These are phyloP conservation scores for Heliamphora exappendiculata DNA, from an alignment of 148 eudicot species.

Conservation along the genomic window DNA sequence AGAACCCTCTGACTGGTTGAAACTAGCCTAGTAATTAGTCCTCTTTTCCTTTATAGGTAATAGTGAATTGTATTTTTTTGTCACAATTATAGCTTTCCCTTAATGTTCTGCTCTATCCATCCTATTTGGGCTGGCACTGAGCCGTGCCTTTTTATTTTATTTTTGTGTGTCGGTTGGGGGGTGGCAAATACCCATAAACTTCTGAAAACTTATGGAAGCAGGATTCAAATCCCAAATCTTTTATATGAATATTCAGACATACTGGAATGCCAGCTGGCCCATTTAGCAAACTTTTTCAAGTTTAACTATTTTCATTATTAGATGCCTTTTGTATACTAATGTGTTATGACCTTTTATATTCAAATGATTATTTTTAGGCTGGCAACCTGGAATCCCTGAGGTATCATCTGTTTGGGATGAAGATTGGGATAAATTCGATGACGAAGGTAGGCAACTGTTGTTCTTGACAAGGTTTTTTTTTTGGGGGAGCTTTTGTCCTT, in stretches of 20 bases:
- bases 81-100: background rate
- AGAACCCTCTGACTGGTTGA: background rate
- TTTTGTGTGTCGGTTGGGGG: background rate
- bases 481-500: background rate
- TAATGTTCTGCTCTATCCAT: background rate
- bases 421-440: conserved; percentile 99
- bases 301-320: background rate
- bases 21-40: background rate
- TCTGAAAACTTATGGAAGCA: background rate
- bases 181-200: background rate
- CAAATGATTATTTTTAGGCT: conserved; percentile 44
- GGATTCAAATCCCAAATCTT: background rate
- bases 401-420: conserved; percentile 91
- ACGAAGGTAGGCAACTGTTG: conserved; percentile 56
- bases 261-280: background rate
- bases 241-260: background rate
- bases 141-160: background rate
- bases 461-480: conserved; percentile 1
- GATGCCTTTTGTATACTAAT: conserved; percentile 16
- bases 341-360: conserved; percentile 9
- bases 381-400: conserved; percentile 95
- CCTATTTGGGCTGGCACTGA: background rate
- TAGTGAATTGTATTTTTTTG: background rate
- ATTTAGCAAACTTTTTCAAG: conserved; percentile 4
- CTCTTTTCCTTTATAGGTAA: background rate